Evolutionary conservation across 768 basidiomycete species (phyloP), one percentile per base, ranked within the genome.

Genomic region (Leucosporidium yakuticum): DNA sequence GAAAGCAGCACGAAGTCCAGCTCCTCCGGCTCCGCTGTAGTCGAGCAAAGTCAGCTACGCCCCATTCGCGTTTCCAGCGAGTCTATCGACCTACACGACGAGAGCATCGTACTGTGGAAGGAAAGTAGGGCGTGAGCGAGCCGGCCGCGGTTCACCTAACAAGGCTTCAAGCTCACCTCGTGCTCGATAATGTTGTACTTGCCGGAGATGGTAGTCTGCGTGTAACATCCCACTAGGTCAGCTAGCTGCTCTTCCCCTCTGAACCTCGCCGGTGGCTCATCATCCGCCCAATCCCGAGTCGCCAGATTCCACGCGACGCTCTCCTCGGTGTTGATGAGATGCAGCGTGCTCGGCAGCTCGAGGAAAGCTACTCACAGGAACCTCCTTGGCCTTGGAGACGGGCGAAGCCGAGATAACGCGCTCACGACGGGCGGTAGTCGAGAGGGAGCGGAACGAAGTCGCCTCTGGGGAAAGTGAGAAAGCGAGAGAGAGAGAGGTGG

Each of bases 171-270:
- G 65, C 74, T 68, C 57, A 75, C 76, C 79, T 97, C 94, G 78
- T 99, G 96, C 78, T 99, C 96, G 74, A 99, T 93, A 69, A 99
- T 83, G 25, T 95, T 91, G 79, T 98, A 99, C 78, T 93, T 91
- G 60, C 88, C 90, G 50, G 66, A 65, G 66, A 73, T 70, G 51
- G 65, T 65, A 25, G 69, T 62, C 71, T 73, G 61, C 36, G 21
- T 21, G n/a, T 8, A 44, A 15, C 39, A 44, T 44, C 39, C 14
- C 39, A 15, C 8, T 44, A 15, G 14, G 39, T 31, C 49, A 31
- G 48, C 15, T 31, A 8, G 61, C 51, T 29, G 49, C 60, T 21
- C 44, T 20, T n/a, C 2, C 29, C 44, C 8, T 44, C 39, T 44
- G 17, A 11, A 27, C 55, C 19, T n/a, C 39, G 47, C 39, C 25